Evolutionary conservation across 2,329 filamentous ascomycete genomes (phyloP).

Genomic region (Arthrobotrys sphaeroides): DNA sequence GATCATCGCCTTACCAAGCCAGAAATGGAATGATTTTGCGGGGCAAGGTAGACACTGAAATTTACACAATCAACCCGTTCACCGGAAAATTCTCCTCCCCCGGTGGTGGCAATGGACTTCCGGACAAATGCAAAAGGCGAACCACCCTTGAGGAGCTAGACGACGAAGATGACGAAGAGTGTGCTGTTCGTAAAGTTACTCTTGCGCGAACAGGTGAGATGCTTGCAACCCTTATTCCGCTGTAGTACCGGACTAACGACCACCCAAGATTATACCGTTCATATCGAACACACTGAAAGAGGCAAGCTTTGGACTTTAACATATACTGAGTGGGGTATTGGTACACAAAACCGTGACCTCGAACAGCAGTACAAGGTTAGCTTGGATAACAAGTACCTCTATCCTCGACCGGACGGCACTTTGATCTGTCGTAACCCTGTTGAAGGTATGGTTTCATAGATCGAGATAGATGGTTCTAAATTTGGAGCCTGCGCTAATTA

Average conservation of each 20-base stretch:
- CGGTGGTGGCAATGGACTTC: conserved; percentile 36
- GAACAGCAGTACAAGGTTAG: conserved; percentile 81
- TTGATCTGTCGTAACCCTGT: conserved; percentile 29
- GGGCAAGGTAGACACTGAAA: conserved; percentile 34
- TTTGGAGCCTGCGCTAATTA: conserved; percentile 63
- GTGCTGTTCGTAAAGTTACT: conserved; percentile 35
- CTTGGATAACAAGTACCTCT: conserved; percentile 88
- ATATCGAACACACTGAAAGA: conserved; percentile 79
- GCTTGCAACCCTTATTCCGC: background rate
- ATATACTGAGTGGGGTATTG: conserved; percentile 94
- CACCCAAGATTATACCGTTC: conserved; percentile 83
- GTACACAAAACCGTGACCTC: conserved; percentile 88
- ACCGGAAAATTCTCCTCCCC: conserved; percentile 34
- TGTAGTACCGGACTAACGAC: background rate
- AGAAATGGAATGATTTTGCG: conserved; percentile 32
- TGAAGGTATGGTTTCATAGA: conserved; percentile 70
- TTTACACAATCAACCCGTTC: conserved; percentile 48
- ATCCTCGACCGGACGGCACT: conserved; percentile 81
- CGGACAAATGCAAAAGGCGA: conserved; percentile 44
- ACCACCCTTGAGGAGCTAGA: conserved; percentile 44
- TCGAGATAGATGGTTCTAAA: conserved; percentile 58
- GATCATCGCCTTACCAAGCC: conserved; percentile 31
- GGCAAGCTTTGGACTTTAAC: conserved; percentile 84
- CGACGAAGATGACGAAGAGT: conserved; percentile 41
- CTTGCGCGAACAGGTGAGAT: conserved; percentile 37